These are phyloP conservation scores for Globisporangium spiculum DNA, from an alignment of 352 stramenopile genomes.

Conservation along the genomic window DNA sequence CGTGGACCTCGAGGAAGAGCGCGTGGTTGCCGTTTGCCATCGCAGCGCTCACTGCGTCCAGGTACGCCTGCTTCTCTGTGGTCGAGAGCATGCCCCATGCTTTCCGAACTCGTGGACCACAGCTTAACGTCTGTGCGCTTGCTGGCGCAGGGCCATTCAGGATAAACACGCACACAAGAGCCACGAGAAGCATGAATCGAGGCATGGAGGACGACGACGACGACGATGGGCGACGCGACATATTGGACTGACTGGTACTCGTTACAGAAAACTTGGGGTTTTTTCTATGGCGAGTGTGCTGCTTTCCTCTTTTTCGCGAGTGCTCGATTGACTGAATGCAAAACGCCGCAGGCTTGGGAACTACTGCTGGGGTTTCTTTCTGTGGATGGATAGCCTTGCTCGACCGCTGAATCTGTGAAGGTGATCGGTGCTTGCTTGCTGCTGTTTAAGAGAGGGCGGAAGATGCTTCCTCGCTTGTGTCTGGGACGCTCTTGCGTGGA, in stretches of 20 bases:
- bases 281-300: not conserved
- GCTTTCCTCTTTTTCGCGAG: not conserved
- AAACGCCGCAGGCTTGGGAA: not conserved
- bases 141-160: not conserved
- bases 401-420: not conserved
- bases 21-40: conserved; percentile 54
- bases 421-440: not conserved
- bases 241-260: not conserved
- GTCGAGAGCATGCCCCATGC: conserved; percentile 41
- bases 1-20: conserved; percentile 56
- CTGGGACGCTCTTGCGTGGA: conserved; percentile 1
- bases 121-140: conserved; percentile 23
- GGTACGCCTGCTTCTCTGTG: conserved; percentile 61
- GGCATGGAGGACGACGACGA: not conserved
- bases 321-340: not conserved
- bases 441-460: not conserved
- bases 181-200: not conserved
- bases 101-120: conserved; percentile 44
- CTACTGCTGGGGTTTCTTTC: not conserved
- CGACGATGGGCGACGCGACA: not conserved
- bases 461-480: not conserved
- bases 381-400: not conserved
- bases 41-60: conserved; percentile 47
- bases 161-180: conserved; percentile 24
- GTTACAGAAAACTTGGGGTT: not conserved